Evolutionary conservation across 2,329 filamentous ascomycete genomes (phyloP), one percentile per base, ranked within the genome.

Genomic region (Fusarium anthophilum): DNA sequence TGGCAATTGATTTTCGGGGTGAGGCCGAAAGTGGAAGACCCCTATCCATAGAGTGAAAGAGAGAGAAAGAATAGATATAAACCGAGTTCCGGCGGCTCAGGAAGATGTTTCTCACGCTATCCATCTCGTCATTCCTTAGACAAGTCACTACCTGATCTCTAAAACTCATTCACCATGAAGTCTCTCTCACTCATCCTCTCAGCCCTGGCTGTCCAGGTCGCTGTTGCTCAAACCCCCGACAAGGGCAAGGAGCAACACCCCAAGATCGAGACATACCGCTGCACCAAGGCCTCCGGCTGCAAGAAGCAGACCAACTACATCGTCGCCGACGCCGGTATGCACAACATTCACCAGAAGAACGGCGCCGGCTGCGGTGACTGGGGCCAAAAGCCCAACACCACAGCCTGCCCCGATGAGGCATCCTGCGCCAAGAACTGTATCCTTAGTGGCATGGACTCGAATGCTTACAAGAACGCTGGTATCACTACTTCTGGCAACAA

Each of bases 381-480:
- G 38, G 82, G 81, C n/a, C 78, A 69, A 39, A 68, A 76, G 7
- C 78, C 83, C 35, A 85, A 88, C 70, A 63, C 77, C 18, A 84
- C 83, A 4, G 84, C 83, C 0, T 90, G 88, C 74, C 86, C 87
- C 0, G 85, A 87, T 69, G 83, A 83, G 65, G 82, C 81, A 63
- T 84, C 85, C 0, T 90, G 88, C 70, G 85, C 87, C 8, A 76
- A 84, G 74, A 89, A 89, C 79, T 90, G 88, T 76, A 82, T 88
- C 64, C 83, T 90, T 45, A 84, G 89, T 43, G 87, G 78, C 37
- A 85, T 90, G 62, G 86, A 77, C 26, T 83, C 88, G 51, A 76
- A 77, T 18, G 81, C 89, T 78, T 90, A 90, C 77, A 75, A 80
- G 20, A 60, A 61, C 14, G 66, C 78, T 37, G 82, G 82, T 10